Percentiles rank a stretch among this genome's conserved stretches.
Evolutionary conservation across 495 filamentous ascomycete species (phyloP).

Genomic region (Aspergillus sparsus): DNA sequence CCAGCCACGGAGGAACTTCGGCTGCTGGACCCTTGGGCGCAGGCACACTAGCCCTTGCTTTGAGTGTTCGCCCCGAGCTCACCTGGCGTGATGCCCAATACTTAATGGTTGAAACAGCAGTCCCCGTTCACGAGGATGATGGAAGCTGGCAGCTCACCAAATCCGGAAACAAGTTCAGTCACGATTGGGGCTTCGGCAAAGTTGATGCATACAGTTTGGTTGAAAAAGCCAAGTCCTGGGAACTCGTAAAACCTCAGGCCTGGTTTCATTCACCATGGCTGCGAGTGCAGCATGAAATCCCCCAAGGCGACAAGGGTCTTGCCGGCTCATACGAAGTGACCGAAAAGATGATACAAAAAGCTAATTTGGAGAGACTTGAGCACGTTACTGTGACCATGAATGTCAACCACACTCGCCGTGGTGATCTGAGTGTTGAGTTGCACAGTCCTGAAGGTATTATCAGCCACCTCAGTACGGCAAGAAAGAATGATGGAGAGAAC

Average conservation of each 20-base stretch:
- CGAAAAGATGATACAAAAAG: constrained; percentile 67
- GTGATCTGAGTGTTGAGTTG: constrained; percentile 90
- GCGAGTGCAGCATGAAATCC: constrained; percentile 81
- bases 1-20: constrained; percentile 88
- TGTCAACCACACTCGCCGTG: constrained; percentile 77
- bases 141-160: constrained; percentile 77
- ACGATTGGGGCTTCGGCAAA: constrained; percentile 94
- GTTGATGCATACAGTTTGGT: constrained; percentile 85
- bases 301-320: constrained; percentile 81
- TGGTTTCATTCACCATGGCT: constrained; percentile 95
- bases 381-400: constrained; percentile 99
- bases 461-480: constrained; percentile 77
- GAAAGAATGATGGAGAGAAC: constrained; percentile 60
- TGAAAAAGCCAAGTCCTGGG: constrained; percentile 80
- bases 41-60: constrained; percentile 88
- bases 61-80: constrained; percentile 82
- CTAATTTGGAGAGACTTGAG: constrained; percentile 84
- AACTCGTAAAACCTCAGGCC: constrained; percentile 91
- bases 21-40: constrained; percentile 91
- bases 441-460: constrained; percentile 79
- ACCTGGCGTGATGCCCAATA: constrained; percentile 96
- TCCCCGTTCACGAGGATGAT: constrained; percentile 74
- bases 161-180: constrained; percentile 84
- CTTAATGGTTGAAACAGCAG: constrained; percentile 78
- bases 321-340: constrained; percentile 78